Percentiles rank a stretch among this genome's conserved stretches.
Evolutionary conservation across 768 basidiomycete species (phyloP).

Genomic region (Leccinum imitatum): DNA sequence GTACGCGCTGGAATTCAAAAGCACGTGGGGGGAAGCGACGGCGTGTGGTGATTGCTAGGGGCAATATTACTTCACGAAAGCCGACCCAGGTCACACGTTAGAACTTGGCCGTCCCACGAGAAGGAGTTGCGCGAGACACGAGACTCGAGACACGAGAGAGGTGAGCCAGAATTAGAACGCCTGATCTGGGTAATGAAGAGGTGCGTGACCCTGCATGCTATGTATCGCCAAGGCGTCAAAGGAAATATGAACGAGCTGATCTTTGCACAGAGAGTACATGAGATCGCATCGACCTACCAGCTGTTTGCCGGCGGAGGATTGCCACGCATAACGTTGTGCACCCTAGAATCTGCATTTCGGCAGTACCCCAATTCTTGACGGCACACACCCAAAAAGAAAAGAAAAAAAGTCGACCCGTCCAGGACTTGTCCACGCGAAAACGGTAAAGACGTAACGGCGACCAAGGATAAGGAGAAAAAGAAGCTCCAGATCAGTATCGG

Average conservation of each 20-base stretch:
- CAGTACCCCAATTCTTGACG: background rate
- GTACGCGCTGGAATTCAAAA: slow-evolving; percentile 5
- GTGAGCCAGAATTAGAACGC: background rate
- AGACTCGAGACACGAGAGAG: background rate
- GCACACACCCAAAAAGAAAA: background rate
- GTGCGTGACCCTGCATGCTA: background rate
- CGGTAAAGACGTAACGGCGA: background rate
- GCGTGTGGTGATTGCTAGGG: background rate
- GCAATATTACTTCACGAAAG: background rate
- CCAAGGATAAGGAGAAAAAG: background rate
- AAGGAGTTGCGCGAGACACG: background rate
- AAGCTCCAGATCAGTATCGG: background rate
- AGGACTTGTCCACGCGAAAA: background rate
- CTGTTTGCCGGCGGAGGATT: background rate
- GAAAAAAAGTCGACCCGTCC: background rate
- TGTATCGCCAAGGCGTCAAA: background rate
- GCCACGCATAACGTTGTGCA: background rate
- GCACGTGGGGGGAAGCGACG: background rate
- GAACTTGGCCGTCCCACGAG: background rate
- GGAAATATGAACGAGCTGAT: background rate
- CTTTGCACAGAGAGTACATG: background rate
- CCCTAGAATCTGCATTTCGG: background rate
- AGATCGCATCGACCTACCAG: background rate
- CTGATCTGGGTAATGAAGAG: background rate
- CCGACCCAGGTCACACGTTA: background rate